Conservation (phyloP, 495 filamentous ascomycete species). For the Schizothecium vesticola region DNA sequence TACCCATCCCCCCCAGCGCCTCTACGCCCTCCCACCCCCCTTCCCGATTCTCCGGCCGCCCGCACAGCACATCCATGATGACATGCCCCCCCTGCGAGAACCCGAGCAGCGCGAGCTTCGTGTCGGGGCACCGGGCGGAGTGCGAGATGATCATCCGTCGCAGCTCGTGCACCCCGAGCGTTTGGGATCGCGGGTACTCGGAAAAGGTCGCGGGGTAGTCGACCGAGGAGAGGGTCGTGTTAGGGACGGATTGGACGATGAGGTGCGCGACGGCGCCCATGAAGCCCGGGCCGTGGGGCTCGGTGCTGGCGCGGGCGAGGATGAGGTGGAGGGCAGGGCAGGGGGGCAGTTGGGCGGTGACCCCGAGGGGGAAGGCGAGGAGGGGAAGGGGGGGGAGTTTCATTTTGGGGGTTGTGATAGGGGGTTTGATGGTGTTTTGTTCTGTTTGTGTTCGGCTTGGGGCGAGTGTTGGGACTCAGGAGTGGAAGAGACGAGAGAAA, state of each 20-base stretch:
- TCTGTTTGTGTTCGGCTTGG: too few relatives aligned
- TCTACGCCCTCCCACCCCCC: background rate
- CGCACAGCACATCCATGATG: slow-evolving; percentile 11
- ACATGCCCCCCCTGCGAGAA: slow-evolving; percentile 14
- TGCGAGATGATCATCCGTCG: slow-evolving; percentile 52
- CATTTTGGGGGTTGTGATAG: background rate
- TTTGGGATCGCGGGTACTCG: slow-evolving; percentile 43
- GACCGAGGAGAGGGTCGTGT: slow-evolving; percentile 18
- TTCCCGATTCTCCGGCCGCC: background rate
- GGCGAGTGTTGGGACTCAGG: too few relatives aligned
- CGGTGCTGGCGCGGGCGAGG: slow-evolving; percentile 22
- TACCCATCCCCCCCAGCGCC: background rate
- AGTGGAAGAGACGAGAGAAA: background rate
- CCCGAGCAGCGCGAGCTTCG: slow-evolving; percentile 50
- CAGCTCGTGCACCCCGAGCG: slow-evolving; percentile 41
- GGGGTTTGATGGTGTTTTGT: background rate
- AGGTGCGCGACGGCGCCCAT: slow-evolving; percentile 21
- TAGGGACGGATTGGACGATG: slow-evolving; percentile 18
- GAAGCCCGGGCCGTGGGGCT: slow-evolving; percentile 17
- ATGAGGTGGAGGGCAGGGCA: slow-evolving; percentile 20
- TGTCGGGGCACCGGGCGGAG: slow-evolving; percentile 48
- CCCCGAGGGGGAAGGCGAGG: background rate
- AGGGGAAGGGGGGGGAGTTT: background rate
- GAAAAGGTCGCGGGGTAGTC: slow-evolving; percentile 32
- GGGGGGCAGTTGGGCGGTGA: background rate